Evolutionary conservation across 805 yeast genomes (phyloP).

Genomic region (Yamadazyma laniorum): DNA sequence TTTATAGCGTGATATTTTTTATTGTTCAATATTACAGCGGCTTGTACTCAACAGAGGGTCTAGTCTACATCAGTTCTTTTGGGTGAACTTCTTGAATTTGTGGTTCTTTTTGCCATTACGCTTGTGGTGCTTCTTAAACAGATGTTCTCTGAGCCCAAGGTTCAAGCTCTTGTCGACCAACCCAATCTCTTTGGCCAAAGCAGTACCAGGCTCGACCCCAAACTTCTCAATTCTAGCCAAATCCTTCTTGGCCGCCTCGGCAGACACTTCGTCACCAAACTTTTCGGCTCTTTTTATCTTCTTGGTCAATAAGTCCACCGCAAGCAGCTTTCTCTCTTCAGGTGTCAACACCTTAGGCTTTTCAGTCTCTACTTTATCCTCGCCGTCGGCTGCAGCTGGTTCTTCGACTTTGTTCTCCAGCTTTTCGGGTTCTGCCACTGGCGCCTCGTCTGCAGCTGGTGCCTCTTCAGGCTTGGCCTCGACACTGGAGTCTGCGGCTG

Average conservation of each 20-base stretch:
- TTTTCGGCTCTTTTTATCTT: conserved; percentile 73
- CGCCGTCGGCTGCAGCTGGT: conserved; percentile 10
- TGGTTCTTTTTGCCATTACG: conserved; percentile 4
- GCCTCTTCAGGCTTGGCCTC: conserved; percentile 8
- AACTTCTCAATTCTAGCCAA: conserved; percentile 77
- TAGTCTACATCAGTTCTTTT: too few species aligned
- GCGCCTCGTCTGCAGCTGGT: conserved; percentile 49
- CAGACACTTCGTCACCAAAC: conserved; percentile 66
- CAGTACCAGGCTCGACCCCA: conserved; percentile 69
- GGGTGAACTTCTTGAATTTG: conserved; percentile 2
- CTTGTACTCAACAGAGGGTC: too few species aligned
- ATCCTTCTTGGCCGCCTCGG: conserved; percentile 56
- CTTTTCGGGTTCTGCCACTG: conserved; percentile 18
- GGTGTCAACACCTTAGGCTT: conserved; percentile 48
- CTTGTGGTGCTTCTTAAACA: conserved; percentile 9
- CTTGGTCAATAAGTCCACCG: conserved; percentile 63
- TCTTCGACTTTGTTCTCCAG: conserved; percentile 12
- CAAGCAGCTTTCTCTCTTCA: conserved; percentile 69
- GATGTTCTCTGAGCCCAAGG: conserved; percentile 16
- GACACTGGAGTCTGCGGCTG: conserved; percentile 14
- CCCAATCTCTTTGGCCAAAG: conserved; percentile 68
- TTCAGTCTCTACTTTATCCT: conserved; percentile 15
- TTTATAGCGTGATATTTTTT: too few species aligned
- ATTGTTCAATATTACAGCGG: too few species aligned
- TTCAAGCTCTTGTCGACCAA: conserved; percentile 39